Base-by-base conservation (phyloP, 2,329 filamentous ascomycete species). In the Lomentospora prolificans region DNA sequence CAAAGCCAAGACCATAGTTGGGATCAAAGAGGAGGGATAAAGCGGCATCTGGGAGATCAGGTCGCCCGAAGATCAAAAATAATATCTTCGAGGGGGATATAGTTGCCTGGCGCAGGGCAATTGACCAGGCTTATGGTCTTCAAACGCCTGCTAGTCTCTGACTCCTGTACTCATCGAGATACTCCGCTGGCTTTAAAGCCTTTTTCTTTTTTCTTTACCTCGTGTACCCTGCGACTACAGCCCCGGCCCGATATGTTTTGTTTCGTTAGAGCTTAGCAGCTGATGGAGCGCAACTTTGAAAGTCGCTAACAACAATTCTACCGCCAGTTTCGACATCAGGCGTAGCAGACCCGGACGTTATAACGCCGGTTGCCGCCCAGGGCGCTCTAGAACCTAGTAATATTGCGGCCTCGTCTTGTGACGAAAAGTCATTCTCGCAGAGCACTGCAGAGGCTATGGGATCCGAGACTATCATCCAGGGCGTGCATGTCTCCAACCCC, bases 401-500 rank as follows among this genome's bases (percentile, higher is more conserved):
- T 19, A 3, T 14, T 41, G 9, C 36, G 7, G 36, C 36, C n/a
- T 41, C 36, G n/a, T 41, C 5, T 17, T 41, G n/a, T 25, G 44
- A 48, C 10, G 17, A 48, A 19, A 41, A 48, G 44, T 6, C 22
- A 17, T 25, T 10, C 17, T 25, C 3, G 17, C 14, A 48, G 22
- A 22, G 24, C 22, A 25, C 22, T 10, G 44, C 44, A 27, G 17
- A 48, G 44, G 44, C 44, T 22, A 17, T 17, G n/a, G 36, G 36
- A 41, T 14, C 22, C 6, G 44, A 48, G 7, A 22, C 44, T 5
- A 25, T 22, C 10, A 19, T 48, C 17, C 44, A 48, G 22, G 51
- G 30, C 5, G 51, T 53, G 3, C 10, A 39, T 5, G 50, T 58
- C 50, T 33, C 48, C 50, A 57, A 58, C 36, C 53, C 53, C 3